Conservation (phyloP, 2,329 filamentous ascomycete genomes). For the Neonectria punicea region DNA sequence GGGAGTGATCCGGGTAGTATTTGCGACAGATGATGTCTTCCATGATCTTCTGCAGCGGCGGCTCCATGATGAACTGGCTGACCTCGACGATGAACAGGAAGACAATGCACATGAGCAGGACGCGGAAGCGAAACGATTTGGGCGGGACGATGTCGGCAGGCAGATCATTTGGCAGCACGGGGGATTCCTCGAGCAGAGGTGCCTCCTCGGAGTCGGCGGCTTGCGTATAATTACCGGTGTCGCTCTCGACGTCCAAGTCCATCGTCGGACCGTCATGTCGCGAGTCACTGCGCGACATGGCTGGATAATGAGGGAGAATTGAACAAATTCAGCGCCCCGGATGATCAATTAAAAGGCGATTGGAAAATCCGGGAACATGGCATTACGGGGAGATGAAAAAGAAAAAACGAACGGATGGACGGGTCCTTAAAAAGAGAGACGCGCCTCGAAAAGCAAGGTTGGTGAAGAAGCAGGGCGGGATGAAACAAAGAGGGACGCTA, state of each 20-base stretch:
- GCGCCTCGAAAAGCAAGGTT: neutral
- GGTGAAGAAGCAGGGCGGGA: constrained; percentile 3
- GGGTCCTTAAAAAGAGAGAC: neutral
- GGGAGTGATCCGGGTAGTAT: constrained; percentile 55
- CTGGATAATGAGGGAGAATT: neutral
- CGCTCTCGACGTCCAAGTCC: constrained; percentile 28
- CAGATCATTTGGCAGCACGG: constrained; percentile 36
- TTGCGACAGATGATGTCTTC: constrained; percentile 65
- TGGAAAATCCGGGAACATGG: too few species aligned
- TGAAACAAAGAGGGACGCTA: constrained; percentile 3
- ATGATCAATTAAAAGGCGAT: neutral
- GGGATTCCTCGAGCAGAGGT: constrained; percentile 29
- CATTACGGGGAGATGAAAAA: neutral
- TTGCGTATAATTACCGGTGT: constrained; percentile 10
- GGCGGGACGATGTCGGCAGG: constrained; percentile 35
- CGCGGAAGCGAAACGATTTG: constrained; percentile 42
- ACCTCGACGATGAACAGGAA: constrained; percentile 57
- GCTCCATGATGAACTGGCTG: constrained; percentile 49
- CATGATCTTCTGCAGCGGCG: constrained; percentile 60
- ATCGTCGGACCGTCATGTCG: neutral
- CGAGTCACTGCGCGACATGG: constrained; percentile 11
- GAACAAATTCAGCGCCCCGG: neutral
- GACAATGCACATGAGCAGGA: constrained; percentile 48
- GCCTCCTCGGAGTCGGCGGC: neutral
- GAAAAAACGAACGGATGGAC: neutral